Percentiles rank a stretch among this genome's conserved stretches.
phyloP scores from a whole-genome alignment of 2,329 filamentous ascomycete genomes.

The Neofusicoccum sp. region DNA sequence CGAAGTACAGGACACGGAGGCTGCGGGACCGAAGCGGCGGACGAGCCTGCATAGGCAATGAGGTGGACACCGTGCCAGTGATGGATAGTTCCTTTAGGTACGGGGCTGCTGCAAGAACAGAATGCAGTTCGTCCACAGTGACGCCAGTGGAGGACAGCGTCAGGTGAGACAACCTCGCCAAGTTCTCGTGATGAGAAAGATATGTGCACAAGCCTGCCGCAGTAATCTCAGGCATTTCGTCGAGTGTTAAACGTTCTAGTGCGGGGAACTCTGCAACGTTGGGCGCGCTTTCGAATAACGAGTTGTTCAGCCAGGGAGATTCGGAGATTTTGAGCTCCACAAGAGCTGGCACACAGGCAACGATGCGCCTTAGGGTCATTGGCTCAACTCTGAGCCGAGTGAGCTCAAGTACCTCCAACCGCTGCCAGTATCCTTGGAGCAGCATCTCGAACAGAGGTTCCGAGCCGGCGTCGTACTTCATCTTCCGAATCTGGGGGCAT shows the following conservation, averaged over 20 bases:
- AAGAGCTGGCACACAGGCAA: conserved; percentile 65
- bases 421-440: conserved; percentile 64
- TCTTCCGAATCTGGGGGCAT: conserved; percentile 82
- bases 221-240: conserved; percentile 70
- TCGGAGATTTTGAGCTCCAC: conserved; percentile 73
- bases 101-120: conserved; percentile 58
- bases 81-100: conserved; percentile 60
- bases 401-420: conserved; percentile 72
- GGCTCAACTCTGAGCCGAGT: conserved; percentile 68
- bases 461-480: conserved; percentile 77
- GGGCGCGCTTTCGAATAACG: conserved; percentile 67
- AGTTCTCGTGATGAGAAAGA: conserved; percentile 56
- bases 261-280: conserved; percentile 71
- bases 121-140: conserved; percentile 59
- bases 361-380: conserved; percentile 65
- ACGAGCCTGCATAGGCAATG: conserved; percentile 56
- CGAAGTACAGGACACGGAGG: conserved; percentile 74
- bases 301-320: conserved; percentile 69
- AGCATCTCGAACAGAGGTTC: conserved; percentile 75
- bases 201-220: conserved; percentile 68
- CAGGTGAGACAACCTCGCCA: conserved; percentile 59
- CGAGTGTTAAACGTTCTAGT: conserved; percentile 69
- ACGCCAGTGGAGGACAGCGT: conserved; percentile 70
- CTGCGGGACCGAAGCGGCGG: conserved; percentile 67
- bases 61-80: conserved; percentile 54